Percentiles rank a stretch among this genome's conserved stretches.
Evolutionary conservation across 306 rosid genomes (phyloP).

Genomic region (Vigna trinervia): DNA sequence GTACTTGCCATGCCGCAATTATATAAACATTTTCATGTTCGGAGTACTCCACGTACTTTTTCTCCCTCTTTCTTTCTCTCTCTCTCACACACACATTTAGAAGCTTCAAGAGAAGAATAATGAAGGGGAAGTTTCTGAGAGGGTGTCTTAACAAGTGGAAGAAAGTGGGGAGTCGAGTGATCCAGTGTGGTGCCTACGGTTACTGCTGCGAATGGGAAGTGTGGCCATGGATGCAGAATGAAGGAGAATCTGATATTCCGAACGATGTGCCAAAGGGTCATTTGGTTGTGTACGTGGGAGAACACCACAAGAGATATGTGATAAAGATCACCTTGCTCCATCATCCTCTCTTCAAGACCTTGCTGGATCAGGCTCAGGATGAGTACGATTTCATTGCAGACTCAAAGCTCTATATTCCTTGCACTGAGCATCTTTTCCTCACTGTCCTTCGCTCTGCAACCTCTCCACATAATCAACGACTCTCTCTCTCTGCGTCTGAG

Average conservation of each 20-base stretch:
- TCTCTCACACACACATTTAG: not conserved
- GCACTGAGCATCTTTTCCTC: conserved; percentile 75
- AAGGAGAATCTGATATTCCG: conserved; percentile 54
- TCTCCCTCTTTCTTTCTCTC: conserved; percentile 10
- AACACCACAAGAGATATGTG: conserved; percentile 79
- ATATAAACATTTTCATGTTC: conserved; percentile 61
- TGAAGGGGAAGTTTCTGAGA: conserved; percentile 54
- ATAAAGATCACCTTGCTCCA: conserved; percentile 68
- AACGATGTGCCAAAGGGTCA: conserved; percentile 98
- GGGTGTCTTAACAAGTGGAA: conserved; percentile 76
- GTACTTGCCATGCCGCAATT: conserved; percentile 53
- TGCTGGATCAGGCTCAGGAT: conserved; percentile 85
- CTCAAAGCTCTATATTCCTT: conserved; percentile 82
- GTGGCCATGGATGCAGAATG: conserved; percentile 56
- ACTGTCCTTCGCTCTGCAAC: conserved; percentile 61
- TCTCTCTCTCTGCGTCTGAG: conserved; percentile 43
- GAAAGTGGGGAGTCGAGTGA: conserved; percentile 59
- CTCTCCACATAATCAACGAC: conserved; percentile 45
- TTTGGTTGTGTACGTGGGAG: conserved; percentile 87
- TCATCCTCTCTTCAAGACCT: conserved; percentile 83
- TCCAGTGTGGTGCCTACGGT: conserved; percentile 59
- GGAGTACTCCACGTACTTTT: conserved; percentile 48
- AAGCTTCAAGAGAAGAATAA: conserved; percentile 14
- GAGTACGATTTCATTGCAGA: conserved; percentile 76
- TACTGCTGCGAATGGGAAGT: conserved; percentile 59